Percentiles rank a stretch among this genome's conserved stretches.
These are phyloP conservation scores for Cordyceps farinosa DNA, from an alignment of 2,329 filamentous ascomycete genomes.

Conservation along the genomic window DNA sequence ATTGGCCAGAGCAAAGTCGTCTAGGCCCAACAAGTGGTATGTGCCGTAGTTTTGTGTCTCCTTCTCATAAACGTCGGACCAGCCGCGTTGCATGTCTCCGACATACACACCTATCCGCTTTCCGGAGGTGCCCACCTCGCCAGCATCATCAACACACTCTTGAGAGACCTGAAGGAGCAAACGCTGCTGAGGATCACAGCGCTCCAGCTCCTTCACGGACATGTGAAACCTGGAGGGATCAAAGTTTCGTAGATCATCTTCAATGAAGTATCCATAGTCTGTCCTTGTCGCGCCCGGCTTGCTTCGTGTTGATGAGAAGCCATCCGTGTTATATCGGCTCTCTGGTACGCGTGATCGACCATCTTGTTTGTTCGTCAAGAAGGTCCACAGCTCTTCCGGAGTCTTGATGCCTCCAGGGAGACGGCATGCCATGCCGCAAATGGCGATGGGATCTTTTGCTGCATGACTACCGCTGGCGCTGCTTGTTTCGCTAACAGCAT, in stretches of 20 bases:
- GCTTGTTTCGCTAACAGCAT: not conserved
- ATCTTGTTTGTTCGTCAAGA: conserved; percentile 18
- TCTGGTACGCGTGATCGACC: conserved; percentile 18
- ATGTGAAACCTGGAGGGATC: conserved; percentile 15
- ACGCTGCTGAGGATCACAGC: conserved; percentile 30
- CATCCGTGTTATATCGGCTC: conserved; percentile 19
- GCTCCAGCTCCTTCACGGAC: conserved; percentile 3
- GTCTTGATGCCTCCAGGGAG: conserved; percentile 18
- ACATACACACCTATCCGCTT: conserved; percentile 7
- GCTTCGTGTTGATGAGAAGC: conserved; percentile 10
- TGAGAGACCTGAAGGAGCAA: conserved; percentile 28
- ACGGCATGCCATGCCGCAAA: conserved; percentile 20
- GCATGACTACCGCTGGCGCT: not conserved
- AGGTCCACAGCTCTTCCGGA: conserved; percentile 18
- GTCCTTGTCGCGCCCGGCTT: conserved; percentile 12
- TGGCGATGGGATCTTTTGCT: conserved; percentile 12
- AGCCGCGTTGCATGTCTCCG: conserved; percentile 4
- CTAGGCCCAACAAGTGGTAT: not conserved
- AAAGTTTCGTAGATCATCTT: conserved; percentile 4
- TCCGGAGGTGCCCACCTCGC: not conserved
- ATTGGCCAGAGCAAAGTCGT: conserved; percentile 4
- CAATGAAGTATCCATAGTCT: conserved; percentile 18
- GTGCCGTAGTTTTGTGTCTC: conserved; percentile 1
- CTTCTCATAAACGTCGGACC: not conserved
- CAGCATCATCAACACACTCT: conserved; percentile 23